Conservation (phyloP, 2,329 filamentous ascomycete genomes). For the Aspergillus sp. region DNA sequence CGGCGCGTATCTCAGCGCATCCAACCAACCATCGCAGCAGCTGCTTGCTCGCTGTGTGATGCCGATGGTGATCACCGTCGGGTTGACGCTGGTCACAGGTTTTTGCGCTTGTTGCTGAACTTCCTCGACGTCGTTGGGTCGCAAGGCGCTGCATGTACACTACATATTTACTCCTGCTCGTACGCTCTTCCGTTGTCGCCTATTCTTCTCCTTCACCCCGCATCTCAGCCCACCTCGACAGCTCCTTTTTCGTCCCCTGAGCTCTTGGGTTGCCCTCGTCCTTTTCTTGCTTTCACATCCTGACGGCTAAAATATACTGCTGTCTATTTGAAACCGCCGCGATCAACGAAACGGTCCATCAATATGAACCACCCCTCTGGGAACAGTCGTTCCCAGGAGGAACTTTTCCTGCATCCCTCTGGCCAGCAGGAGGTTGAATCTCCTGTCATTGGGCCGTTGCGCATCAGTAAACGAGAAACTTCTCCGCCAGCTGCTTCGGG, state of each 20-base stretch:
- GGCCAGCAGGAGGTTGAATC: slow-evolving; percentile 55
- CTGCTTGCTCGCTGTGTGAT: slow-evolving; percentile 9
- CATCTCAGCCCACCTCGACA: slow-evolving; percentile 9
- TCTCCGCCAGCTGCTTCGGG: slow-evolving; percentile 54
- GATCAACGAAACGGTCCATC: neutral
- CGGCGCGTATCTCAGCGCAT: slow-evolving; percentile 17
- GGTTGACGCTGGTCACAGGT: neutral
- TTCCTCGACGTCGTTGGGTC: neutral
- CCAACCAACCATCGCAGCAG: slow-evolving; percentile 9
- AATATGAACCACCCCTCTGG: slow-evolving; percentile 47
- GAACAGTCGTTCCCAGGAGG: slow-evolving; percentile 70
- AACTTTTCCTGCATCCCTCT: slow-evolving; percentile 65
- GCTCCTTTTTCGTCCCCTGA: slow-evolving; percentile 12
- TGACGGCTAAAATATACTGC: neutral
- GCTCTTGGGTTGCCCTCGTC: slow-evolving; percentile 1
- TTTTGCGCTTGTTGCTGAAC: neutral
- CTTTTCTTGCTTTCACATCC: neutral
- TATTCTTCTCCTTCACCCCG: slow-evolving; percentile 9
- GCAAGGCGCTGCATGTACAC: neutral
- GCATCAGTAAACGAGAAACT: slow-evolving; percentile 78
- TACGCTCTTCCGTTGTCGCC: neutral
- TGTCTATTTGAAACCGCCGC: neutral
- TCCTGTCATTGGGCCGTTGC: slow-evolving; percentile 77
- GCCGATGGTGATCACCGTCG: slow-evolving; percentile 2
- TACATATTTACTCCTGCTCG: neutral